Base-by-base conservation (phyloP, 2,329 filamentous ascomycete genomes). In the Penicillium sp. region DNA sequence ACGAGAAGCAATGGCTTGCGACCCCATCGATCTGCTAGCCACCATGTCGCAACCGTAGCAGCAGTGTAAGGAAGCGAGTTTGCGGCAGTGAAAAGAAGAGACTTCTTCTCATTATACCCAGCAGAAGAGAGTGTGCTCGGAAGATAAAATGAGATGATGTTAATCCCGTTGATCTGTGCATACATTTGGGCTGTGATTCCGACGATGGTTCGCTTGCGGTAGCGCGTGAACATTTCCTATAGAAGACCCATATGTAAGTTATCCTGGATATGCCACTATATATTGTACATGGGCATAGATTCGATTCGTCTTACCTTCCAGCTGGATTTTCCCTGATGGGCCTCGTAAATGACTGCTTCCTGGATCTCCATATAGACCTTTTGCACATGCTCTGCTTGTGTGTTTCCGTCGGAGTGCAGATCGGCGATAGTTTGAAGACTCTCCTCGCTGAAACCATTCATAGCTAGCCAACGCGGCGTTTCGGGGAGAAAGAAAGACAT, bases 111-210 rank as follows among this genome's bases (percentile, higher is more conserved):
- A 56, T 68, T 65, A 49, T 72, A 72, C 0, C 71, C 71, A n/a
- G 72, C 70, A 7, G 63, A 49, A 9, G 69, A 53, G 2, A 74
- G 64, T 0, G 70, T 69, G 17, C 63, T 69, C 1, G 72, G 72
- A 12, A 75, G 68, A 44, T 76, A 75, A 55, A 75, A 75, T 4
- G 72, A 74, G 51, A 75, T 74, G 58, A 75, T 69, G 58, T 75
- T 75, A 59, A 74, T 75, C 20, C 72, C 72, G 56, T 74, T 74
- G 27, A 75, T 63, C 40, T 74, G 70, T 1, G 73, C 70, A 34
- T 71, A 74, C 70, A 74, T 74, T 32, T 74, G 70, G 7, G 68
- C 72, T 0, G 70, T 74, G 48, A 75, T 72, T 42, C 70, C 72
- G 26, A 74, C 68, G 24, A 74, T 67, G 2, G 71, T 74, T n/a